Evolutionary conservation across 768 basidiomycete species (phyloP), one percentile per base, ranked within the genome.

Genomic region (Kockovaella imperatae): DNA sequence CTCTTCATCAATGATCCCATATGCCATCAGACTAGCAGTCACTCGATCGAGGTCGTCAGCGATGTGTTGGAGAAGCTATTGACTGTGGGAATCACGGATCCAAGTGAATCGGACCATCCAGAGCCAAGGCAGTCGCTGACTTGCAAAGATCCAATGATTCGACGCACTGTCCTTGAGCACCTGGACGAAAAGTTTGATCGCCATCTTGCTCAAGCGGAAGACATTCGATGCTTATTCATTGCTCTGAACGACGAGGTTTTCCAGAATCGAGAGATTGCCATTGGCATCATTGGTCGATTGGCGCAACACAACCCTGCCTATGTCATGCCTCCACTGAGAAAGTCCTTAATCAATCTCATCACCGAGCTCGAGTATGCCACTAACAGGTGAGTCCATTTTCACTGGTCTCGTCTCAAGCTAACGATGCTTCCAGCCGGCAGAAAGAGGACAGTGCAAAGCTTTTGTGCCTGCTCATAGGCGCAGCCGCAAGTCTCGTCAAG

Each of bases 321-420:
- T 74, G 90, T 99, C 17, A 96, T 99, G 85, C 93, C 95, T 7
- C 89, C 88, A 3, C 75, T 99, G 20, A 80, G 95, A 39, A 97
- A 97, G 71, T 83, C 90, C 1, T 76, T 99, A 50, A 95, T 97
- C 47, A 93, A 97, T 67, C 78, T 99, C 5, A 75, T 99, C 49
- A 97, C 95, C 0, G 95, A 97, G 72, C 74, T 99, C 30, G 91
- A 97, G 73, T 97, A 96, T 64, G 88, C 90, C 3, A 90, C 86
- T 2, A 82, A 89, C 42, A 76, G 75, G 82, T 84, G 73, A 75
- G 89, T 81, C 5, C 11, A 18, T 34, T 32, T 2, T 18, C 17
- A 15, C 17, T 6, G 17, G 14, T 13, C 36, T 35, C 35, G 21
- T 20, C 20, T 20, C 5, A 8, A 35, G 51, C 53, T 57, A 46